phyloP scores from a whole-genome alignment of 257 asterid species.

The Verbena officinalis region DNA sequence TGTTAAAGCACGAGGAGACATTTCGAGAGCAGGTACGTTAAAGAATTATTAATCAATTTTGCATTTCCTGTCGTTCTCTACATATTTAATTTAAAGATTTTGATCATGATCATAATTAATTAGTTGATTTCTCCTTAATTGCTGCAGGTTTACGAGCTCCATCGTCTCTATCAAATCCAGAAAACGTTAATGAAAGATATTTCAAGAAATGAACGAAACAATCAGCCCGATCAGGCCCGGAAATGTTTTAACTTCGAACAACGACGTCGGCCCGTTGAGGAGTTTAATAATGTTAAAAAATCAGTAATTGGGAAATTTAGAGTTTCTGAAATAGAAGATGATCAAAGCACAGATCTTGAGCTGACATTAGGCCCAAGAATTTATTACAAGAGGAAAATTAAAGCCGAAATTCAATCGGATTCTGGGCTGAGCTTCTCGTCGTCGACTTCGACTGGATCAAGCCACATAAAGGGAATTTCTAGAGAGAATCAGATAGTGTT shows the following conservation, averaged over 20 bases:
- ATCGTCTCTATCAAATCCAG: constrained; percentile 80
- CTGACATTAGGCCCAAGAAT: constrained; percentile 78
- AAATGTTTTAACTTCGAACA: constrained; percentile 35
- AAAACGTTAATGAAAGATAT: constrained; percentile 71
- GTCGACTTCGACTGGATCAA: constrained; percentile 65
- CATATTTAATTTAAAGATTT: background rate
- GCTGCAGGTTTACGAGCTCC: constrained; percentile 79
- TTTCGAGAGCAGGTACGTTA: constrained; percentile 78
- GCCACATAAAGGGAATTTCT: constrained; percentile 35
- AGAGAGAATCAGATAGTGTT: constrained; percentile 32
- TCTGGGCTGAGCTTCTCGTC: constrained; percentile 66
- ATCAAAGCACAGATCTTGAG: constrained; percentile 60
- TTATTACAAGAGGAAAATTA: constrained; percentile 38
- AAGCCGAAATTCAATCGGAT: constrained; percentile 39
- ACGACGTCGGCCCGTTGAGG: constrained; percentile 40
- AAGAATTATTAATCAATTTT: background rate
- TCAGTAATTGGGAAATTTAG: constrained; percentile 17
- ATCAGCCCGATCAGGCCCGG: constrained; percentile 27
- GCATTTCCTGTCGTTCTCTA: background rate
- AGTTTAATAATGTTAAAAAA: constrained; percentile 12
- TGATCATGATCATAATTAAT: background rate
- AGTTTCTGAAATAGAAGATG: constrained; percentile 36
- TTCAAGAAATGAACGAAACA: constrained; percentile 22
- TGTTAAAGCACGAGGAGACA: constrained; percentile 92
- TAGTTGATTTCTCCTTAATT: background rate